Percentiles rank a stretch among this genome's conserved stretches.
phyloP scores from a whole-genome alignment of 805 yeast genomes.

The Lipomyces yamadae region DNA sequence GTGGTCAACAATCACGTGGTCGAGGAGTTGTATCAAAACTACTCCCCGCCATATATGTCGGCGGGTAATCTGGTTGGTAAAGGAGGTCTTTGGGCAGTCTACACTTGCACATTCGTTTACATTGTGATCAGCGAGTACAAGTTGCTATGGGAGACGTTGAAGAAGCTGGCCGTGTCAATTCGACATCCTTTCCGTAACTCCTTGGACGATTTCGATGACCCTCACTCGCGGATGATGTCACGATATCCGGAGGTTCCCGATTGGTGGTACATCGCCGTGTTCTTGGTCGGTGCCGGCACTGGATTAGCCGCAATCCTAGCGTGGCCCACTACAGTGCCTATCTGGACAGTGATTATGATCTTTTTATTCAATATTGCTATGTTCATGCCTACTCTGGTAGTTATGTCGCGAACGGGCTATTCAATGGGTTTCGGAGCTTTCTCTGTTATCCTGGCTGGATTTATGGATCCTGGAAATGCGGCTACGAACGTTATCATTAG shows the following conservation, averaged over 20 bases:
- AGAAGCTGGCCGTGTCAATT: slow-evolving; percentile 37
- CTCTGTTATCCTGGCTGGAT: slow-evolving; percentile 32
- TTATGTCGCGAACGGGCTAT: slow-evolving; percentile 44
- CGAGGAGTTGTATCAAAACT: slow-evolving; percentile 50
- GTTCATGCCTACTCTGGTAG: slow-evolving; percentile 42
- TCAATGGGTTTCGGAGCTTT: slow-evolving; percentile 47
- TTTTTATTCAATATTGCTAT: slow-evolving; percentile 44
- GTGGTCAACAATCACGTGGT: slow-evolving; percentile 55
- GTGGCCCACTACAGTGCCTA: slow-evolving; percentile 48
- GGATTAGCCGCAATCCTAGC: slow-evolving; percentile 49
- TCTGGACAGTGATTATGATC: slow-evolving; percentile 42
- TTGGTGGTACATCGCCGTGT: slow-evolving; percentile 54
- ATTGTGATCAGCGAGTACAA: slow-evolving; percentile 22
- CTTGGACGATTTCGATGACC: slow-evolving; percentile 45
- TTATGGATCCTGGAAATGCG: slow-evolving; percentile 54
- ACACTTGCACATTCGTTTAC: slow-evolving; percentile 26
- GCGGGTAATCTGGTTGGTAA: slow-evolving; percentile 57
- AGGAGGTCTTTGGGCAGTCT: slow-evolving; percentile 22
- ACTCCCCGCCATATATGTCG: slow-evolving; percentile 63
- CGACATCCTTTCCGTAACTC: slow-evolving; percentile 43
- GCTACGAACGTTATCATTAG: slow-evolving; percentile 57
- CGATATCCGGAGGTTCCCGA: slow-evolving; percentile 52
- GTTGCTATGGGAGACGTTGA: slow-evolving; percentile 45
- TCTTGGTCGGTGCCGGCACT: slow-evolving; percentile 51
- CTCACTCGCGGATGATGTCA: slow-evolving; percentile 25